phyloP scores from a whole-genome alignment of 306 rosid genomes.

The Gastrolobium bilobum region DNA sequence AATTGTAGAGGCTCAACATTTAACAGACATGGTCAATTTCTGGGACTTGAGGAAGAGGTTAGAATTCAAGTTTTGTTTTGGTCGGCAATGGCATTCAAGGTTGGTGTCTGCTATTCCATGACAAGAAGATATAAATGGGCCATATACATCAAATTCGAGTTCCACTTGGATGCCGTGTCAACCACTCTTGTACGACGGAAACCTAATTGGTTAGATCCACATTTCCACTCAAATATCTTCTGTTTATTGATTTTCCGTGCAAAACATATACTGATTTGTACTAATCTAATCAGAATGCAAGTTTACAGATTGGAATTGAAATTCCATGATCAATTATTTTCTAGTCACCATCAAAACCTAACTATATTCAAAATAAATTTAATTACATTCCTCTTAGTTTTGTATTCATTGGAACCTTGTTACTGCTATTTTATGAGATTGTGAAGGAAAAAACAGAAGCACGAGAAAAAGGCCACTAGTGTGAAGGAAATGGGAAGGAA shows the following conservation, averaged over 20 bases:
- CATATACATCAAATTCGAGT: not conserved
- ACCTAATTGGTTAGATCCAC: conserved; percentile 5
- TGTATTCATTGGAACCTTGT: conserved; percentile 11
- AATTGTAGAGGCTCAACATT: conserved; percentile 14
- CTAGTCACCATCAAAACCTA: conserved; percentile 33
- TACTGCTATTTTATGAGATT: not conserved
- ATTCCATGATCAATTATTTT: conserved; percentile 30
- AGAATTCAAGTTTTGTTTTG: not conserved
- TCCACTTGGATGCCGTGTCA: conserved; percentile 2
- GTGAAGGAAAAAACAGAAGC: not conserved
- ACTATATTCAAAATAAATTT: not conserved
- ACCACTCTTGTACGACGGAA: conserved; percentile 19
- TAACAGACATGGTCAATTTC: conserved; percentile 28
- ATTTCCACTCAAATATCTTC: conserved; percentile 13
- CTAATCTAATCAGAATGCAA: conserved; percentile 12
- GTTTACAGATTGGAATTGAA: conserved; percentile 2
- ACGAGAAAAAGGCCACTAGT: conserved; percentile 2
- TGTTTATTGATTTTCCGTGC: not conserved
- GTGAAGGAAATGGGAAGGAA: conserved; percentile 32
- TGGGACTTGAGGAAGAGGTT: conserved; percentile 11
- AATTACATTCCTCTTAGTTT: conserved; percentile 4
- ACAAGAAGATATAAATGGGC: not conserved
- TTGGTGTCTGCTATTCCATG: not conserved
- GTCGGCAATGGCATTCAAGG: not conserved
- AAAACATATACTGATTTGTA: conserved; percentile 15